Evolutionary conservation across 306 rosid species (phyloP).

Genomic region (Vigna nakashimae): DNA sequence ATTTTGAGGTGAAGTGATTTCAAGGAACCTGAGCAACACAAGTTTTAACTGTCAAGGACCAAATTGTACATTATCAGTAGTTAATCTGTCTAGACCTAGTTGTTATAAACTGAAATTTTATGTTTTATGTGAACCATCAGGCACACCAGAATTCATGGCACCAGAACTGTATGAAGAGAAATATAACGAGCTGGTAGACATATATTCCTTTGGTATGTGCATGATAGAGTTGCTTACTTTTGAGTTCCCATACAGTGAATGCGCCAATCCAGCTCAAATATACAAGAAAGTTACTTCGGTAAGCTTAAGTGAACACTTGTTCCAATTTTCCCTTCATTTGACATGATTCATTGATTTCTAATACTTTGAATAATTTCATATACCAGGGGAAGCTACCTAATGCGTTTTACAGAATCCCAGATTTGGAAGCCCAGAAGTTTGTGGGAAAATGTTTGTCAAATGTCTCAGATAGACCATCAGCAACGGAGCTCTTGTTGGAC

Average conservation of each 20-base stretch:
- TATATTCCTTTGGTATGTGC: constrained; percentile 95
- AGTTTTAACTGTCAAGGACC: background rate
- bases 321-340: background rate
- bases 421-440: constrained; percentile 69
- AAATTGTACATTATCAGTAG: background rate
- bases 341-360: background rate
- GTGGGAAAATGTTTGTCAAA: constrained; percentile 76
- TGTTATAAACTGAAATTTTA: background rate
- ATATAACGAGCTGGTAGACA: constrained; percentile 79
- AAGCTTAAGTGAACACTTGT: constrained; percentile 22
- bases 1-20: too few species aligned
- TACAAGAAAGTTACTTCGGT: constrained; percentile 93
- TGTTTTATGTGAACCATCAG: constrained; percentile 43
- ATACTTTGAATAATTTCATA: constrained; percentile 19
- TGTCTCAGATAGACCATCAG: constrained; percentile 72
- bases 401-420: constrained; percentile 68
- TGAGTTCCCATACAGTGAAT: constrained; percentile 85
- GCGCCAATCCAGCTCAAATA: constrained; percentile 95
- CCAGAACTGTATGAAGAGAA: constrained; percentile 95
- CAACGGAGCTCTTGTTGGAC: constrained; percentile 74
- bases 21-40: background rate
- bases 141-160: constrained; percentile 97
- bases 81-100: background rate
- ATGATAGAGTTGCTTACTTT: constrained; percentile 87
- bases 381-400: constrained; percentile 81